phyloP scores from a whole-genome alignment of 495 filamentous ascomycete species.

The Friedmanniomyces simplex region DNA sequence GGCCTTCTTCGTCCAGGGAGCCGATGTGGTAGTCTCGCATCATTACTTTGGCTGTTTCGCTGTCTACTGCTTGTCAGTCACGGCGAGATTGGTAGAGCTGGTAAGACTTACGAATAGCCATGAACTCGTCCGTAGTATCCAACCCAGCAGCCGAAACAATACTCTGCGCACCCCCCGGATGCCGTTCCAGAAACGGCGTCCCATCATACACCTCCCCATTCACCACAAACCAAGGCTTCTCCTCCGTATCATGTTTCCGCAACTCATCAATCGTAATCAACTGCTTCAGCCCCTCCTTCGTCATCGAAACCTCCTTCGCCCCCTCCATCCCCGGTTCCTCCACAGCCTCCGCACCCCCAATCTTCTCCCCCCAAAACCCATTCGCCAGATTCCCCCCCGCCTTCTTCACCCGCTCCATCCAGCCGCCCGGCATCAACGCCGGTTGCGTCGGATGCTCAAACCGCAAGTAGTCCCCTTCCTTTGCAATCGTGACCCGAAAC shows the following conservation, averaged over 20 bases:
- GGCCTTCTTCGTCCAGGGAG: constrained; percentile 51
- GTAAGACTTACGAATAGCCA: constrained; percentile 74
- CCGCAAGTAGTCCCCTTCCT: constrained; percentile 53
- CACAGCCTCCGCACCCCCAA: constrained; percentile 46
- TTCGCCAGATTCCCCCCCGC: constrained; percentile 72
- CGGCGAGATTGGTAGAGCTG: neutral
- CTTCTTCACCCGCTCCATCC: constrained; percentile 95
- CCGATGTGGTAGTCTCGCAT: constrained; percentile 86
- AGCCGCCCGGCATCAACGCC: constrained; percentile 66
- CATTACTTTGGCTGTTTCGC: constrained; percentile 88
- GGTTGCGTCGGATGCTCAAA: constrained; percentile 93
- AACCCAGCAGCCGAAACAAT: constrained; percentile 75
- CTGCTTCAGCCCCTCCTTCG: constrained; percentile 53
- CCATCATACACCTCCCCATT: constrained; percentile 91
- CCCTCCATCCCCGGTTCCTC: constrained; percentile 33
- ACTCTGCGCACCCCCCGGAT: constrained; percentile 83
- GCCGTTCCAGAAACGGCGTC: constrained; percentile 67
- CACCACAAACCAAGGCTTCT: constrained; percentile 82
- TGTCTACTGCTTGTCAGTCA: constrained; percentile 43
- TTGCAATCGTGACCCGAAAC: constrained; percentile 73
- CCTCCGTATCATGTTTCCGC: constrained; percentile 52
- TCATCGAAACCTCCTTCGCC: constrained; percentile 75
- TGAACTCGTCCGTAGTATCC: constrained; percentile 87
- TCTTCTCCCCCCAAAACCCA: constrained; percentile 76
- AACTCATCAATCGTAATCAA: constrained; percentile 64